Conservation (phyloP, 2,329 filamentous ascomycete species). For the Cercospora zeae-maydis region DNA sequence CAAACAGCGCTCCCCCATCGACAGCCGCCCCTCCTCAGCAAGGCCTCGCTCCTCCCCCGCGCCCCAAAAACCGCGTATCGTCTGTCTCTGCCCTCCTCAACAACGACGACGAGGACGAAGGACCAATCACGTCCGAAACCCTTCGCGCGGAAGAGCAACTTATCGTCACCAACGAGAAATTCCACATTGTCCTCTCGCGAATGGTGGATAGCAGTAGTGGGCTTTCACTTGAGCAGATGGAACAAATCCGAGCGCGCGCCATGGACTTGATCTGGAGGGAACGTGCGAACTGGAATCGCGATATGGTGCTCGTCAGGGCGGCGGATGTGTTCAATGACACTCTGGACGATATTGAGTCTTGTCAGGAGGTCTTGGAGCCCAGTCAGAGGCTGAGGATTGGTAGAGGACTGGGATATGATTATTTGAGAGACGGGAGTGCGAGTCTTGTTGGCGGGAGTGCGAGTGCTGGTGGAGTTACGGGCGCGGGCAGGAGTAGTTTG, state of each 20-base stretch:
- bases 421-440: not conserved
- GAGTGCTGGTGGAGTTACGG: not conserved
- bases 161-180: constrained; percentile 49
- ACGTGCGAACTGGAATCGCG: constrained; percentile 78
- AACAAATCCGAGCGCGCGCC: constrained; percentile 84
- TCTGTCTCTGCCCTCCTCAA: constrained; percentile 45
- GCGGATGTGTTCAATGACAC: constrained; percentile 71
- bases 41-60: constrained; percentile 34
- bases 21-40: constrained; percentile 27
- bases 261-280: constrained; percentile 87
- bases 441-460: no score
- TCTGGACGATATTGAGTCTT: constrained; percentile 63
- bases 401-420: not conserved
- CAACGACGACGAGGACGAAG: constrained; percentile 22
- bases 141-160: constrained; percentile 20
- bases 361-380: constrained; percentile 43
- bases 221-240: constrained; percentile 86
- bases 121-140: not conserved
- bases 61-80: constrained; percentile 24
- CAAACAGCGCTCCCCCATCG: constrained; percentile 24
- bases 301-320: constrained; percentile 63
- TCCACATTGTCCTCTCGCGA: constrained; percentile 58
- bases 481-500: not conserved
- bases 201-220: constrained; percentile 68
- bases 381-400: constrained; percentile 35